These are phyloP conservation scores for Centaurea solstitialis DNA, from an alignment of 129 eudicot genomes.

Conservation along the genomic window DNA sequence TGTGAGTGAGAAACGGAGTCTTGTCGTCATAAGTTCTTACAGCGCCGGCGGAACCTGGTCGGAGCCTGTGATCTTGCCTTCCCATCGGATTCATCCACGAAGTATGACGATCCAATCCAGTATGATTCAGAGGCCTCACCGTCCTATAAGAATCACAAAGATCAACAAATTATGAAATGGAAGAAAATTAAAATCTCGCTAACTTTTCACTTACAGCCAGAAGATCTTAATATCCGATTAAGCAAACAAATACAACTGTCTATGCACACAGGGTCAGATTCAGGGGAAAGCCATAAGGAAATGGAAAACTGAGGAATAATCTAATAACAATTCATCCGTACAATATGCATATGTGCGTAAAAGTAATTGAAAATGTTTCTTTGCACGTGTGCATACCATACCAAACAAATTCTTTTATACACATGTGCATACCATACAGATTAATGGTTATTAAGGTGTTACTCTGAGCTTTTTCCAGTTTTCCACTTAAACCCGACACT, in stretches of 20 bases:
- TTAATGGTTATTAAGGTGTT: too few species aligned
- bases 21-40: slow-evolving; percentile 71
- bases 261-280: too few species aligned
- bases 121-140: slow-evolving; percentile 71
- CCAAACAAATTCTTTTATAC: too few species aligned
- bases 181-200: background rate
- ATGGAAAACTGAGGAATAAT: background rate
- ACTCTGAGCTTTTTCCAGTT: too few species aligned
- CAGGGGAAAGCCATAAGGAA: background rate
- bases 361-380: background rate
- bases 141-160: slow-evolving; percentile 42
- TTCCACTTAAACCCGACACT: too few species aligned
- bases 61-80: slow-evolving; percentile 64
- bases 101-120: slow-evolving; percentile 56
- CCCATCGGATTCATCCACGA: slow-evolving; percentile 72
- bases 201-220: background rate
- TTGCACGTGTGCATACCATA: too few species aligned
- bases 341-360: background rate
- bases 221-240: background rate
- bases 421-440: too few species aligned
- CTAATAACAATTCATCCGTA: too few species aligned
- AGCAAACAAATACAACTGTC: background rate
- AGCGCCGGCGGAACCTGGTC: slow-evolving; percentile 89
- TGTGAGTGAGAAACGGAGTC: slow-evolving; percentile 59
- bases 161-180: background rate